Evolutionary conservation across 2,329 filamentous ascomycete species (phyloP).

Genomic region (Clarireedia hainanense): DNA sequence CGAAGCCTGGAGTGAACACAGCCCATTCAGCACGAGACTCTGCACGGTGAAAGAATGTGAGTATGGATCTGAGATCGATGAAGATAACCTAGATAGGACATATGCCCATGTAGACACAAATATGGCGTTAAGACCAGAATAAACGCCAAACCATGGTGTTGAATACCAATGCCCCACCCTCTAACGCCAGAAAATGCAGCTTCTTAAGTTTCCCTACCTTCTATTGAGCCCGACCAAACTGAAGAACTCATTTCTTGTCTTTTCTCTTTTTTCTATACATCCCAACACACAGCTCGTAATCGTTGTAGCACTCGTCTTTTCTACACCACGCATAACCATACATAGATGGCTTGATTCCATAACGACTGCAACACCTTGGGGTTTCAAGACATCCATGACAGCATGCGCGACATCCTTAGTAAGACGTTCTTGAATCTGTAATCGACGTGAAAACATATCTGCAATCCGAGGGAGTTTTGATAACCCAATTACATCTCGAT

Average conservation of each 20-base stretch:
- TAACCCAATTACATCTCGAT: conserved; percentile 83
- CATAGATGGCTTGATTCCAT: conserved; percentile 96
- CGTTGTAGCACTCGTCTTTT: conserved; percentile 80
- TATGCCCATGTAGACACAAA: conserved; percentile 8
- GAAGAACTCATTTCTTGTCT: conserved; percentile 93
- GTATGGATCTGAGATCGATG: too few relatives aligned
- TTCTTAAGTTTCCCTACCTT: conserved; percentile 24
- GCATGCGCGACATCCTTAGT: conserved; percentile 95
- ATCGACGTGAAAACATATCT: conserved; percentile 87
- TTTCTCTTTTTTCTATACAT: conserved; percentile 84
- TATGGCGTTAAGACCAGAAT: conserved; percentile 30
- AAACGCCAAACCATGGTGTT: conserved; percentile 27
- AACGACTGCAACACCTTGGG: conserved; percentile 90
- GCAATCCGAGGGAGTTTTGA: conserved; percentile 94
- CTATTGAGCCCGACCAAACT: conserved; percentile 64
- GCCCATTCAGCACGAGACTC: background rate
- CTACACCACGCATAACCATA: conserved; percentile 98
- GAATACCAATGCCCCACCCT: conserved; percentile 24
- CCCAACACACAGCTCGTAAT: conserved; percentile 98
- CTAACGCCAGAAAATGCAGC: conserved; percentile 18
- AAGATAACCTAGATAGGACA: background rate
- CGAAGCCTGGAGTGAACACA: background rate
- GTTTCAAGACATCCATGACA: conserved; percentile 85
- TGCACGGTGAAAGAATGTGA: background rate
- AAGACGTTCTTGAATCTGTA: conserved; percentile 93